phyloP scores from a whole-genome alignment of 352 stramenopile species.

The Aphanomyces stellatus region DNA sequence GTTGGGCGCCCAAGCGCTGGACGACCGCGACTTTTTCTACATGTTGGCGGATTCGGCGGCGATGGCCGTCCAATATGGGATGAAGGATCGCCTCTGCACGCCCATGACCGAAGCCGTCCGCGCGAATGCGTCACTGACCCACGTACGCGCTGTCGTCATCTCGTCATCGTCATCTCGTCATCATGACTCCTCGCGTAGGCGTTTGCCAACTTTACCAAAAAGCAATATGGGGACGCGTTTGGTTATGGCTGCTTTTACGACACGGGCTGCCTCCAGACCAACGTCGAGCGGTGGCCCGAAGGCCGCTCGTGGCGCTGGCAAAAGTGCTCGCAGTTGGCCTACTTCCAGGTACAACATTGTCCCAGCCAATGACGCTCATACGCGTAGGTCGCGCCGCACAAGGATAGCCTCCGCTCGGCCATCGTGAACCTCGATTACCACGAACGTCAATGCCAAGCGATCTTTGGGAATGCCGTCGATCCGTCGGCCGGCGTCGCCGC shows the following conservation, averaged over 20 bases:
- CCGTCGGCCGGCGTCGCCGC: slow-evolving; percentile 44
- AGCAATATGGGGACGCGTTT: slow-evolving; percentile 74
- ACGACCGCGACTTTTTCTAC: slow-evolving; percentile 81
- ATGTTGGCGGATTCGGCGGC: slow-evolving; percentile 82
- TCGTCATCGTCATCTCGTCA: not conserved
- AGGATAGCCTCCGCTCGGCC: slow-evolving; percentile 47
- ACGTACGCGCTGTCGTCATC: slow-evolving; percentile 22
- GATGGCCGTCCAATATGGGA: slow-evolving; percentile 84
- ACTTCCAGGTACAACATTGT: slow-evolving; percentile 77
- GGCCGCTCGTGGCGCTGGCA: slow-evolving; percentile 82
- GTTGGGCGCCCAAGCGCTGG: slow-evolving; percentile 48
- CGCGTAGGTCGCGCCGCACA: slow-evolving; percentile 36
- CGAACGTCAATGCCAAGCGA: slow-evolving; percentile 53
- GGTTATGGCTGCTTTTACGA: slow-evolving; percentile 78
- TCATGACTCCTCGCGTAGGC: slow-evolving; percentile 11
- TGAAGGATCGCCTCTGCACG: slow-evolving; percentile 69
- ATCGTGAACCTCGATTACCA: slow-evolving; percentile 75
- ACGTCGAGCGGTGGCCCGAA: slow-evolving; percentile 50
- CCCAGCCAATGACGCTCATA: too few relatives aligned
- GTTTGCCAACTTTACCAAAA: slow-evolving; percentile 74
- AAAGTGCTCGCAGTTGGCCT: slow-evolving; percentile 80
- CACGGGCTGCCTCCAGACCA: slow-evolving; percentile 48
- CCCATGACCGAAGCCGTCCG: slow-evolving; percentile 44
- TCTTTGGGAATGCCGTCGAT: slow-evolving; percentile 66
- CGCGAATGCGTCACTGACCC: slow-evolving; percentile 39